Evolutionary conservation across 106 monocot genomes (phyloP), one percentile per base, ranked within the genome.

Genomic region (Vanilla planifolia): DNA sequence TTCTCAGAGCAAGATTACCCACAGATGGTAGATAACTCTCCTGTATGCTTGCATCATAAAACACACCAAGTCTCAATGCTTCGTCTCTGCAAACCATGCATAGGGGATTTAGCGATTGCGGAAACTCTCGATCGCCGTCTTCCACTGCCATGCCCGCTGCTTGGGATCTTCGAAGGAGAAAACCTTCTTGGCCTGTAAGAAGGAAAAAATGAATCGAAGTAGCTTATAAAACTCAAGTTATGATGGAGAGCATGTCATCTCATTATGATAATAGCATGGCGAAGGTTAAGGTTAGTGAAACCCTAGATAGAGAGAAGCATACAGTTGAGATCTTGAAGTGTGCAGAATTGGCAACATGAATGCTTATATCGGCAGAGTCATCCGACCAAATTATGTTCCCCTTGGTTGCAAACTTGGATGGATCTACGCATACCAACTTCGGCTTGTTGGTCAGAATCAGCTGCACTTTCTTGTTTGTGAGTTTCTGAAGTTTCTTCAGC

Each of bases 271-370:
- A n/a, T n/a, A n/a, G n/a, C n/a, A n/a, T n/a, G n/a, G n/a, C n/a
- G n/a, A n/a, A n/a, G n/a, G n/a, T n/a, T n/a, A n/a, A n/a, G n/a
- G n/a, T n/a, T n/a, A n/a, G n/a, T n/a, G n/a, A n/a, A n/a, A n/a
- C n/a, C n/a, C n/a, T n/a, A n/a, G 10, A 8, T 22, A 19, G 34
- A 16, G 50, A 68, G n/a, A 51, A 29, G 37, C 70, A 41, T 82
- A 98, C 98, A 39, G 88, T 80, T 76, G 61, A 65, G 75, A 99
- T 92, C 72, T 92, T 99, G 63, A 99, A 99, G 81, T 92, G 88
- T 1, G 98, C 77, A 26, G 98, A 41, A 61, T 61, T 77, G 15
- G 73, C 13, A 16, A 92, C 87, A 55, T 88, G 91, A 44, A 99
- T 67, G 39, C 43, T 85, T 41, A 99, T 70, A 20, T 82, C 74